phyloP scores from a whole-genome alignment of 78 protist species.

The Dictyostelium firmibasis region DNA sequence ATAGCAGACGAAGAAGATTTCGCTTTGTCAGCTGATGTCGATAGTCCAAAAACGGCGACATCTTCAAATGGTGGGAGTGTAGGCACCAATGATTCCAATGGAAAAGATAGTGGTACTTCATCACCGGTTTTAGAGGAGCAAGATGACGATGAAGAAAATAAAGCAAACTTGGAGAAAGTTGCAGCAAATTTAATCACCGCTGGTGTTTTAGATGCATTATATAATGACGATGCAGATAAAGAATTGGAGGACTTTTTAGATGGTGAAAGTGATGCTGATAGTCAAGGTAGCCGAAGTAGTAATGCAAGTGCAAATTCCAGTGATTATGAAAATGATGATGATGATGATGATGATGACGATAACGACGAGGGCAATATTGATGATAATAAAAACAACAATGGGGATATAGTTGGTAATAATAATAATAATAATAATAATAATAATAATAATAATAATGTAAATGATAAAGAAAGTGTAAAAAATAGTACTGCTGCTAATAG shows the following conservation, averaged over 20 bases:
- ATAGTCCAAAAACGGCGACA: not conserved
- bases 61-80: not conserved
- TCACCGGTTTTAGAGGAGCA: not conserved
- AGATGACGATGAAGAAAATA: not conserved
- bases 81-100: not conserved
- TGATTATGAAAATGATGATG: conserved; percentile 6
- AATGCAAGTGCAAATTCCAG: not conserved
- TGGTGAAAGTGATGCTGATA: conserved; percentile 30
- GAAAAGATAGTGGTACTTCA: not conserved
- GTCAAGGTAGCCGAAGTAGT: not conserved
- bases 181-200: not conserved
- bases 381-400: not conserved
- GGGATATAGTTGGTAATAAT: not conserved
- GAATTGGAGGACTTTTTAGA: conserved; percentile 54
- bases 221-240: conserved; percentile 2
- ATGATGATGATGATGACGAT: not conserved
- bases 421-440: not conserved
- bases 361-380: too few species aligned
- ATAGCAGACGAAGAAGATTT: conserved; percentile 8
- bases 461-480: not conserved
- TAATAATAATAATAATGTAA: not conserved
- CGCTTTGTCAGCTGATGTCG: not conserved
- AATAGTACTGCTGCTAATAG: not conserved
- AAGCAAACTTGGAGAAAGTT: not conserved
- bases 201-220: not conserved